Conservation (phyloP, 2,329 filamentous ascomycete species). For the Fusarium sp. region DNA sequence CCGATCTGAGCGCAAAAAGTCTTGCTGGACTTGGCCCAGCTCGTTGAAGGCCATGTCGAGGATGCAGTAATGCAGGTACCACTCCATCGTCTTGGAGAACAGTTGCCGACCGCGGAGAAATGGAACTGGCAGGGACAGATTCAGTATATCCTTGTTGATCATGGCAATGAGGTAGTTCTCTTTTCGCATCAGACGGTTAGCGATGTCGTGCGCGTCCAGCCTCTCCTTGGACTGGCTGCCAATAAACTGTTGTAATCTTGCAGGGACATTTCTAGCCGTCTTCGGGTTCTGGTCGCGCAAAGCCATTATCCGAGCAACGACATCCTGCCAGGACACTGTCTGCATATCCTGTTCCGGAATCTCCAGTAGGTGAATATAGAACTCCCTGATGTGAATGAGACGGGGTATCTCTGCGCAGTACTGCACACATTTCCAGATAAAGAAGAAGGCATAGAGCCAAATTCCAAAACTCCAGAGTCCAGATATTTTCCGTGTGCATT, state of each 20-base stretch:
- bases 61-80: slow-evolving; percentile 90
- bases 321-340: slow-evolving; percentile 92
- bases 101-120: slow-evolving; percentile 83
- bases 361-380: slow-evolving; percentile 83
- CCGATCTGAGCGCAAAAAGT: slow-evolving; percentile 86
- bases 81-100: slow-evolving; percentile 90
- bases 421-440: slow-evolving; percentile 82
- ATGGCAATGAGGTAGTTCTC: slow-evolving; percentile 98
- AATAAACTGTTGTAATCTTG: slow-evolving; percentile 66
- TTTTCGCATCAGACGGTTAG: slow-evolving; percentile 94
- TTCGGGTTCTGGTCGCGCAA: slow-evolving; percentile 88
- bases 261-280: slow-evolving; percentile 70
- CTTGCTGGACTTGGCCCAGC: slow-evolving; percentile 84
- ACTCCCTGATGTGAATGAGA: slow-evolving; percentile 82
- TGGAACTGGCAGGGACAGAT: slow-evolving; percentile 86
- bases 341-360: slow-evolving; percentile 89
- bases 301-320: slow-evolving; percentile 86
- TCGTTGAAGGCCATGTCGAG: slow-evolving; percentile 95
- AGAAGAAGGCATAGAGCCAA: slow-evolving; percentile 88
- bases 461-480: slow-evolving; percentile 80
- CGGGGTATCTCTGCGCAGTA: slow-evolving; percentile 79
- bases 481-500: slow-evolving; percentile 82
- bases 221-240: slow-evolving; percentile 92
- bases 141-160: slow-evolving; percentile 95
- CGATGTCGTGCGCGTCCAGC: slow-evolving; percentile 96